Conservation (phyloP, 148 eudicot species). For the Beta vulgaris region DNA sequence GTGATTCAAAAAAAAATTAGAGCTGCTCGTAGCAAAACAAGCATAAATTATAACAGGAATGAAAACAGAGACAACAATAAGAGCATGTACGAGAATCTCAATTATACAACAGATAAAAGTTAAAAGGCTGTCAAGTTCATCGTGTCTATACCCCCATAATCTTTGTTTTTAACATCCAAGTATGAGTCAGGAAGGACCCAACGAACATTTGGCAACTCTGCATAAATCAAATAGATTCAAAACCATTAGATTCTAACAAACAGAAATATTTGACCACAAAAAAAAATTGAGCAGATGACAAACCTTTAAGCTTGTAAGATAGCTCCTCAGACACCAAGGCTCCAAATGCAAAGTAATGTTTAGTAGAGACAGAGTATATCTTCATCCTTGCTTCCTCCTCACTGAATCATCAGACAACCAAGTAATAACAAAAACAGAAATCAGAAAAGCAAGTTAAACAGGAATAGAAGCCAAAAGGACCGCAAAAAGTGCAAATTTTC, state of each 20-base stretch:
- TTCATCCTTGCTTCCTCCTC: constrained; percentile 68
- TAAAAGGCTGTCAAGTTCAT: not conserved
- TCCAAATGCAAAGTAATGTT: constrained; percentile 63
- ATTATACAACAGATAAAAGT: not conserved
- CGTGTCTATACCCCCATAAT: constrained; percentile 57
- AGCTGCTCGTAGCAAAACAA: not conserved
- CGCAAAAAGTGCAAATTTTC: constrained; percentile 4
- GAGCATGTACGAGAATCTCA: not conserved
- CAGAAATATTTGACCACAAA: not conserved
- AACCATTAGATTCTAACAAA: constrained; percentile 2
- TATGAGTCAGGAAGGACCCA: constrained; percentile 79
- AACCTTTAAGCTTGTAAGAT: constrained; percentile 56
- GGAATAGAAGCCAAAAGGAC: not conserved
- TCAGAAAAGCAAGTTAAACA: not conserved
- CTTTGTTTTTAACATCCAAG: constrained; percentile 48
- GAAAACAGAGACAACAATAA: not conserved
- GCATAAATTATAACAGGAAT: too few species aligned
- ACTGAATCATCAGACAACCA: constrained; percentile 29
- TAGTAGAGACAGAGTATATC: constrained; percentile 75
- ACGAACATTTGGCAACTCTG: constrained; percentile 57
- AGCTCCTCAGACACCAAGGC: constrained; percentile 49
- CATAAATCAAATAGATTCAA: constrained; percentile 18
- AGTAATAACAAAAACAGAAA: not conserved
- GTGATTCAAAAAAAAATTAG: not conserved
- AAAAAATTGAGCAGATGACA: not conserved